A percentile compares a stretch with the other conserved stretches of the same genome.
These are phyloP conservation scores for Leccinum truebloodii DNA, from an alignment of 768 basidiomycete genomes.

Conservation along the genomic window DNA sequence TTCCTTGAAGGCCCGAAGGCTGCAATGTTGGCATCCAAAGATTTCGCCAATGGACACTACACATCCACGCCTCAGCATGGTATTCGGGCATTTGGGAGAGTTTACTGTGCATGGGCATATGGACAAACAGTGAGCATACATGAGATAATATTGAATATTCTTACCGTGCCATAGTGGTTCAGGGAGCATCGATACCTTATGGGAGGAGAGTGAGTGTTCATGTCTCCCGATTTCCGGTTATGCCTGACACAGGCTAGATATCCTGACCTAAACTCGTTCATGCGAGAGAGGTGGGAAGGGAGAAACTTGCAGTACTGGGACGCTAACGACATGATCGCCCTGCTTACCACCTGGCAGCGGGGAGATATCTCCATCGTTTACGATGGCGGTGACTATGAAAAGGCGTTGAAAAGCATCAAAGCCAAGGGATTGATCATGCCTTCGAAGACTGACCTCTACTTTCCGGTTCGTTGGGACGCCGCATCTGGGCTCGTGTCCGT, in stretches of 20 bases:
- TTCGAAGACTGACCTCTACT: constrained; percentile 60
- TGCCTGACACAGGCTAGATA: constrained; percentile 34
- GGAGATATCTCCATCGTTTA: constrained; percentile 52
- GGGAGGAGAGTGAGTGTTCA: constrained; percentile 38
- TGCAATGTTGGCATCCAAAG: constrained; percentile 52
- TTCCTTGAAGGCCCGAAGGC: constrained; percentile 63
- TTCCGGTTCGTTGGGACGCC: constrained; percentile 41
- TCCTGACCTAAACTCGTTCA: constrained; percentile 48
- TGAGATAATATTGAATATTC: not conserved
- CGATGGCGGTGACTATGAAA: constrained; percentile 45
- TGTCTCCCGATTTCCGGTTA: not conserved
- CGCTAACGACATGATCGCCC: constrained; percentile 53
- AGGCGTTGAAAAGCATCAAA: constrained; percentile 44
- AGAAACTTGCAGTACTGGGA: constrained; percentile 48
- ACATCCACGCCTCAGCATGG: constrained; percentile 47
- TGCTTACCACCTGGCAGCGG: constrained; percentile 51
- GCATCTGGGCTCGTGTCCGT: not conserved
- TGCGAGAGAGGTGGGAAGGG: constrained; percentile 53
- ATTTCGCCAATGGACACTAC: constrained; percentile 57
- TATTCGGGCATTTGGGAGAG: constrained; percentile 57
- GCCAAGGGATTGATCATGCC: constrained; percentile 61
- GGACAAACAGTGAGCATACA: constrained; percentile 48
- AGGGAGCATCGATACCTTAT: constrained; percentile 47
- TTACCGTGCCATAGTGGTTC: constrained; percentile 48
- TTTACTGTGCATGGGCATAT: constrained; percentile 61